phyloP scores from a whole-genome alignment of 2,329 filamentous ascomycete species.

The Penicillium sp. region DNA sequence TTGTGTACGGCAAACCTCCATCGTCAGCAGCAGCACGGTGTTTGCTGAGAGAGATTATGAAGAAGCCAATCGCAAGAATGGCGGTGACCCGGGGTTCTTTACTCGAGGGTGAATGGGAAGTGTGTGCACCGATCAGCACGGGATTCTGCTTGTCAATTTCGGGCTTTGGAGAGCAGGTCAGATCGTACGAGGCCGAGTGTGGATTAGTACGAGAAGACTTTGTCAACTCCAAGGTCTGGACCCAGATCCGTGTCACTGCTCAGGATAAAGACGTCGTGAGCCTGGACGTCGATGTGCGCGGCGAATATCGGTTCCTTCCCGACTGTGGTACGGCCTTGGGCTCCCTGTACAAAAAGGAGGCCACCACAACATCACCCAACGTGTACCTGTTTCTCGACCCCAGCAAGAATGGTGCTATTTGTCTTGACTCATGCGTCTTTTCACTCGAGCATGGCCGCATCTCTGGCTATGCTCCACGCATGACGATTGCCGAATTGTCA shows the following conservation, averaged over 20 bases:
- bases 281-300: slow-evolving; percentile 45
- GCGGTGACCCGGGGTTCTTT: slow-evolving; percentile 30
- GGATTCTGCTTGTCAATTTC: slow-evolving; percentile 36
- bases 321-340: slow-evolving; percentile 58
- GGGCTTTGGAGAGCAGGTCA: slow-evolving; percentile 32
- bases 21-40: slow-evolving; percentile 39
- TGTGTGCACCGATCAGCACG: slow-evolving; percentile 43
- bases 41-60: slow-evolving; percentile 43
- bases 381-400: slow-evolving; percentile 62
- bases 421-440: slow-evolving; percentile 58
- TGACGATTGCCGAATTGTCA: slow-evolving; percentile 48
- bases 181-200: slow-evolving; percentile 41
- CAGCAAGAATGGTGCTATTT: slow-evolving; percentile 45
- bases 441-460: slow-evolving; percentile 49
- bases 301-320: slow-evolving; percentile 52
- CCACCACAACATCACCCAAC: slow-evolving; percentile 15
- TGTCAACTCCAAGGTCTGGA: slow-evolving; percentile 45
- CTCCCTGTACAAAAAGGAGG: slow-evolving; percentile 52
- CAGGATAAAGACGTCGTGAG: slow-evolving; percentile 25
- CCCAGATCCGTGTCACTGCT: slow-evolving; percentile 42
- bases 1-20: slow-evolving; percentile 48
- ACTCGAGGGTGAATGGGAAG: slow-evolving; percentile 45
- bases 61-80: slow-evolving; percentile 51
- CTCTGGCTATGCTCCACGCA: slow-evolving; percentile 48
- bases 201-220: slow-evolving; percentile 42